Evolutionary conservation across 2,329 filamentous ascomycete species (phyloP).

Genomic region (Albophoma yamanashiensis): DNA sequence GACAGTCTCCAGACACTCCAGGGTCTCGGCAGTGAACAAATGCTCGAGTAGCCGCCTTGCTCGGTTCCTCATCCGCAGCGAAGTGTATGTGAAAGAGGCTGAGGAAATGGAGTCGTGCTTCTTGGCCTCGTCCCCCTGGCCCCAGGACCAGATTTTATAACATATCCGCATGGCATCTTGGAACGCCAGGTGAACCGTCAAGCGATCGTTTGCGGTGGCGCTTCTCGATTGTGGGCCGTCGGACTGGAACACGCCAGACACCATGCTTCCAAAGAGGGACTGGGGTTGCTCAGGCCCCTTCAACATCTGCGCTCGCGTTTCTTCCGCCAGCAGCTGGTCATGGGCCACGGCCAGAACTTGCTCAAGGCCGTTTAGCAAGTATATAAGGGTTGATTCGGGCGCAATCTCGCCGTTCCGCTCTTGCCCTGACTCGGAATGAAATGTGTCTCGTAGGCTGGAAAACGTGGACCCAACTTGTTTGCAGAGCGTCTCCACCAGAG

Average conservation of each 20-base stretch:
- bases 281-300: slow-evolving; percentile 79
- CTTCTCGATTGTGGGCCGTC: slow-evolving; percentile 69
- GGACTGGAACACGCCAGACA: slow-evolving; percentile 78
- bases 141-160: slow-evolving; percentile 94
- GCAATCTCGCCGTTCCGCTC: slow-evolving; percentile 13
- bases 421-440: slow-evolving; percentile 26
- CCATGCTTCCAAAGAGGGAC: slow-evolving; percentile 89
- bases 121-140: slow-evolving; percentile 48
- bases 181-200: slow-evolving; percentile 92
- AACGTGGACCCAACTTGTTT: slow-evolving; percentile 66
- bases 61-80: slow-evolving; percentile 80
- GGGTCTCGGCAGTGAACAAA: slow-evolving; percentile 79
- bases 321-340: slow-evolving; percentile 67
- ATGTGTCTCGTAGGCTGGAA: slow-evolving; percentile 55
- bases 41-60: slow-evolving; percentile 84
- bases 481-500: slow-evolving; percentile 83
- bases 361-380: slow-evolving; percentile 87
- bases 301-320: slow-evolving; percentile 53
- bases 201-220: slow-evolving; percentile 79
- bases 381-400: slow-evolving; percentile 66
- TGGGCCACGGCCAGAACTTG: slow-evolving; percentile 82
- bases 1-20: slow-evolving; percentile 88
- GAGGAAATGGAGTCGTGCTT: slow-evolving; percentile 55
- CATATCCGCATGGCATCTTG: slow-evolving; percentile 91
- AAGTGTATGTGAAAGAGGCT: slow-evolving; percentile 85